phyloP scores from a whole-genome alignment of 495 filamentous ascomycete species.

The Jackrogersella minutella region DNA sequence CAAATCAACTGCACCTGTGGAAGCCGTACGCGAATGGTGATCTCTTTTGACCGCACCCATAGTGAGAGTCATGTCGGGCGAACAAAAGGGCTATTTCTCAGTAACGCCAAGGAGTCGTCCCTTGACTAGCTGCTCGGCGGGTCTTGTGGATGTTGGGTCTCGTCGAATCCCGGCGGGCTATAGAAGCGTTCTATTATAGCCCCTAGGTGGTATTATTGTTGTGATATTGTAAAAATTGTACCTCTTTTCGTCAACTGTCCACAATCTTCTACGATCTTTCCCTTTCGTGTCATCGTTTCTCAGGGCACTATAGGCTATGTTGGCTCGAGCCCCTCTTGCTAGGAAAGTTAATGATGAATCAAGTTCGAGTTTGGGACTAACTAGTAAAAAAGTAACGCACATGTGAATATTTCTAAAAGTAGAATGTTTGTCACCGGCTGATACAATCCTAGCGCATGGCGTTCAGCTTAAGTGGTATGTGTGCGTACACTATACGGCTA shows the following conservation, averaged over 20 bases:
- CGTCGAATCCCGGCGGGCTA: not conserved
- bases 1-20: not conserved
- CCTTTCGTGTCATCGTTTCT: not conserved
- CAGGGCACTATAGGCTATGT: not conserved
- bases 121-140: not conserved
- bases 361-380: not conserved
- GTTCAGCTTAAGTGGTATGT: slow-evolving; percentile 13
- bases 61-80: slow-evolving; percentile 3
- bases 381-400: not conserved
- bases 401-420: not conserved
- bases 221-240: slow-evolving; percentile 13
- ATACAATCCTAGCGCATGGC: not conserved
- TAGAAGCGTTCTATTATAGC: slow-evolving; percentile 8
- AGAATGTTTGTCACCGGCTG: slow-evolving; percentile 10
- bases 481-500: not conserved
- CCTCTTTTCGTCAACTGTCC: not conserved
- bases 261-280: slow-evolving; percentile 5
- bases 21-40: not conserved
- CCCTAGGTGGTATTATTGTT: slow-evolving; percentile 27
- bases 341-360: not conserved
- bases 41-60: not conserved
- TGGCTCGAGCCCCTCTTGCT: not conserved
- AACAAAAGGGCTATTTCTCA: not conserved
- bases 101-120: not conserved
- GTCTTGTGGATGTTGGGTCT: not conserved